Evolutionary conservation across 2,329 filamentous ascomycete genomes (phyloP).

Genomic region (Apiospora saccharicola): DNA sequence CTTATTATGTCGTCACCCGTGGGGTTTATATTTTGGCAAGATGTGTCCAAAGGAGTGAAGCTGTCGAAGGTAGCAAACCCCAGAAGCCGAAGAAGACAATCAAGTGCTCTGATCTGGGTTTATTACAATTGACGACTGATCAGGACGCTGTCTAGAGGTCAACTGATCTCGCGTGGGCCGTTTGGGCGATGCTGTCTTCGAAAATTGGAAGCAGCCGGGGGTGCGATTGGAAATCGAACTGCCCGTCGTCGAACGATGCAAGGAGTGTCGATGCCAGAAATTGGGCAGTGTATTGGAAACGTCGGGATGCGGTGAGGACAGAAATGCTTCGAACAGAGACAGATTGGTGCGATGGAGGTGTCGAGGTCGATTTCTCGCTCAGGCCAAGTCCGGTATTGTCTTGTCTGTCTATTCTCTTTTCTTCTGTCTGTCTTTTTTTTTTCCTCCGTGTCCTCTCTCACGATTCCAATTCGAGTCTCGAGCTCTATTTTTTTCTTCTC

Average conservation of each 20-base stretch:
- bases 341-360: slow-evolving; percentile 8
- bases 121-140: slow-evolving; percentile 30
- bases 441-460: not conserved
- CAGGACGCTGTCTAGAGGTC: slow-evolving; percentile 25
- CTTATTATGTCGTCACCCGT: slow-evolving; percentile 28
- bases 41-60: slow-evolving; percentile 28
- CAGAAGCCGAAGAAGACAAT: not conserved
- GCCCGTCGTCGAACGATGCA: slow-evolving; percentile 20
- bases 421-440: not conserved
- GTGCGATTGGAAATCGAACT: not conserved
- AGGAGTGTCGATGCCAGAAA: slow-evolving; percentile 25
- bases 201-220: slow-evolving; percentile 6
- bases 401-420: slow-evolving; percentile 2
- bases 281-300: slow-evolving; percentile 11
- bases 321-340: slow-evolving; percentile 6
- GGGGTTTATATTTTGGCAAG: not conserved
- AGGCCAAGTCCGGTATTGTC: not conserved
- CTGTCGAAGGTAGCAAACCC: slow-evolving; percentile 31
- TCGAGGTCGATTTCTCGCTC: slow-evolving; percentile 20
- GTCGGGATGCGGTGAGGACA: slow-evolving; percentile 18
- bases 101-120: slow-evolving; percentile 21
- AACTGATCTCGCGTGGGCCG: slow-evolving; percentile 25
- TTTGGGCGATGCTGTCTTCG: slow-evolving; percentile 17
- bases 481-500: not conserved
- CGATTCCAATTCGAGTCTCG: slow-evolving; percentile 11